Conservation (phyloP, 1,284 basidiomycete genomes). For the Exobasidium cylindrosporum region DNA sequence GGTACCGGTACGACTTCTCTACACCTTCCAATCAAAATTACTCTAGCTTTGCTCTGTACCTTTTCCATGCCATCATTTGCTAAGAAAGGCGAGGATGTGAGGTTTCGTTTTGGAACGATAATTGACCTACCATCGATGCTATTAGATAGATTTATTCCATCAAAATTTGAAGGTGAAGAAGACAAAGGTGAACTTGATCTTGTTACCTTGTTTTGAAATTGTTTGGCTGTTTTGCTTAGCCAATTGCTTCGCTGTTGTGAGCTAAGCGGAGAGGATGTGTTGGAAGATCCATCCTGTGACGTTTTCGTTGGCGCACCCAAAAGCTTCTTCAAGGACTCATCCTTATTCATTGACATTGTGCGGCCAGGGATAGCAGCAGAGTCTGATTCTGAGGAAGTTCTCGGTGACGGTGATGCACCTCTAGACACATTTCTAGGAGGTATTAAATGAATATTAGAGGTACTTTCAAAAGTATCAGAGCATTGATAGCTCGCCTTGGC, state of each 20-base stretch:
- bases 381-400: not conserved
- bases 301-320: not conserved
- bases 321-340: not conserved
- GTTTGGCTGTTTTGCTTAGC: constrained; percentile 41
- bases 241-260: constrained; percentile 19
- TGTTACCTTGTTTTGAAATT: constrained; percentile 25
- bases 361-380: not conserved
- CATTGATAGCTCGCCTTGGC: constrained; percentile 28
- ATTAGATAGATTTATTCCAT: not conserved
- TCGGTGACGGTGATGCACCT: not conserved
- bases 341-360: constrained; percentile 13
- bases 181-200: not conserved
- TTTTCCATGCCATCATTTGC: not conserved
- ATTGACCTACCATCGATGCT: not conserved
- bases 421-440: not conserved
- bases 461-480: not conserved
- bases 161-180: not conserved
- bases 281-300: not conserved
- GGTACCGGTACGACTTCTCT: constrained; percentile 52
- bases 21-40: constrained; percentile 41
- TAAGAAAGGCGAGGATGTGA: not conserved
- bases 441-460: no score
- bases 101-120: not conserved
- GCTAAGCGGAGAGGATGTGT: not conserved
- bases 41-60: constrained; percentile 27